Evolutionary conservation across 495 filamentous ascomycete genomes (phyloP).

Genomic region (Aspergillus hancockii): DNA sequence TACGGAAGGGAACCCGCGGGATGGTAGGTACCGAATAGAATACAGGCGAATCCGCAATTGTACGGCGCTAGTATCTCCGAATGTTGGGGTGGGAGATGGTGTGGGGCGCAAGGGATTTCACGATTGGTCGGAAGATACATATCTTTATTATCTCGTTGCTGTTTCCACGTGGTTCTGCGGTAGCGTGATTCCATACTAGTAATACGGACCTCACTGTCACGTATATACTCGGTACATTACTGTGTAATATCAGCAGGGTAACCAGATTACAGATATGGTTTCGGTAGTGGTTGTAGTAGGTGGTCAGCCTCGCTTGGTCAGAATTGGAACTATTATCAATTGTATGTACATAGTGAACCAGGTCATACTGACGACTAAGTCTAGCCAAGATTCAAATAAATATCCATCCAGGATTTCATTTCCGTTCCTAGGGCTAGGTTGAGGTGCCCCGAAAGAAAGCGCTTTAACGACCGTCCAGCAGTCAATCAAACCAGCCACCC

Average conservation of each 20-base stretch:
- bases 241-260: neutral
- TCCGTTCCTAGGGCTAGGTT: neutral
- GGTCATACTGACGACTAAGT: neutral
- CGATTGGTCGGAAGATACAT: conserved; percentile 14
- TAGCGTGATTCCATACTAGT: conserved; percentile 11
- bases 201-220: neutral
- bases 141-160: conserved; percentile 16
- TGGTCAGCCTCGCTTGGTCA: neutral
- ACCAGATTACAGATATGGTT: neutral
- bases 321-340: too few species aligned
- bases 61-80: conserved; percentile 17
- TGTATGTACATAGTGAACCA: neutral
- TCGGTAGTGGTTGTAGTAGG: neutral
- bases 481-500: neutral
- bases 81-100: conserved; percentile 20
- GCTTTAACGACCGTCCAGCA: neutral
- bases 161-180: conserved; percentile 26
- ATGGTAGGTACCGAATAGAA: neutral
- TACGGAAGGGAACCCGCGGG: neutral
- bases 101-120: conserved; percentile 15
- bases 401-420: neutral
- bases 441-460: neutral
- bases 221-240: neutral
- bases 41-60: conserved; percentile 1
- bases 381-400: neutral